Conservation (phyloP, 2,329 filamentous ascomycete genomes). For the Pseudovirgaria hyperparasitica region DNA sequence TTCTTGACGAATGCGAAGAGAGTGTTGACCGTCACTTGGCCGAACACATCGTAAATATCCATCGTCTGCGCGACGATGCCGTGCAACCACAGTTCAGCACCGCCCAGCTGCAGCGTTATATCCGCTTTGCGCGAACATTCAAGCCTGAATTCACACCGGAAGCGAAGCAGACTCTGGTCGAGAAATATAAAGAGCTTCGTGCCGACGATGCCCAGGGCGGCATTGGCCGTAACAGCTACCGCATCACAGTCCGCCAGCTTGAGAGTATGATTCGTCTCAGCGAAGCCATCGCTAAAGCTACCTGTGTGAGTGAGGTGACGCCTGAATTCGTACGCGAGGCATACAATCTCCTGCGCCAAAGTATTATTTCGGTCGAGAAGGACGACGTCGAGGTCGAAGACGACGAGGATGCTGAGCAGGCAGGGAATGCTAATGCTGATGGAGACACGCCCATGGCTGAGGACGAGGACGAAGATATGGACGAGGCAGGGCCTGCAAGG, state of each 20-base stretch:
- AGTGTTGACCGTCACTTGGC: constrained; percentile 79
- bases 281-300: constrained; percentile 96
- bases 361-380: constrained; percentile 95
- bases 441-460: constrained; percentile 10
- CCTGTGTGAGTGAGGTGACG: constrained; percentile 84
- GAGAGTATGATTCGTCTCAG: constrained; percentile 92
- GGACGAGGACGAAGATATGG: constrained; percentile 37
- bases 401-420: constrained; percentile 49
- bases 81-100: constrained; percentile 90
- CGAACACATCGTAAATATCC: constrained; percentile 86
- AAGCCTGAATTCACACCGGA: constrained; percentile 83
- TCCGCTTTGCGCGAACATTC: constrained; percentile 91
- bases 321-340: constrained; percentile 81
- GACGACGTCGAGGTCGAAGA: constrained; percentile 94
- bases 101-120: constrained; percentile 92
- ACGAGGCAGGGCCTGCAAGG: constrained; percentile 13
- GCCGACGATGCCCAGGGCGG: constrained; percentile 90
- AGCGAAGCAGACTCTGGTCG: constrained; percentile 72
- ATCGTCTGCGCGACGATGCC: constrained; percentile 84
- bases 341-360: constrained; percentile 80
- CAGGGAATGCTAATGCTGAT: constrained; percentile 26
- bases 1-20: constrained; percentile 94
- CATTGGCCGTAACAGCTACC: constrained; percentile 86
- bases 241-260: constrained; percentile 91
- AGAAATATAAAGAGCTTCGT: constrained; percentile 90